Conservation (phyloP, 2,329 filamentous ascomycete species). For the Knoxdaviesia proteae region DNA sequence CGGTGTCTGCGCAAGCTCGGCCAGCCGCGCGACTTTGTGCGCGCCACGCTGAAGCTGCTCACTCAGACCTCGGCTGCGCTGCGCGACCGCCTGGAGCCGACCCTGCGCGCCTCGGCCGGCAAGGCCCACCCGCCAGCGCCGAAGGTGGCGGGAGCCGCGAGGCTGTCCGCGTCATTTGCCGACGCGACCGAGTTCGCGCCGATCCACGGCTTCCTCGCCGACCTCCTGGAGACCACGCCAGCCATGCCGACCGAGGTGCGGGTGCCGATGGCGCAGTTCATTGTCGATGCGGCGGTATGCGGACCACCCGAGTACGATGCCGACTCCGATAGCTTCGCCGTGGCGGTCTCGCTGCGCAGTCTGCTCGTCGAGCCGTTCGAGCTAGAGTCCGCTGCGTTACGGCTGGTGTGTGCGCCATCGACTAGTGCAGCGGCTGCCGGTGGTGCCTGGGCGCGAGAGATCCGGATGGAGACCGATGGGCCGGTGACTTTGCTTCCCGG, state of each 20-base stretch:
- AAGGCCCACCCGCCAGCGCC: constrained; percentile 1
- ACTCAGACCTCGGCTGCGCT: constrained; percentile 41
- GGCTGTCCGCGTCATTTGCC: no score
- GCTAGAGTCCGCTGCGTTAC: constrained; percentile 43
- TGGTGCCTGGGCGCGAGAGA: constrained; percentile 23
- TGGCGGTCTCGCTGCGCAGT: constrained; percentile 49
- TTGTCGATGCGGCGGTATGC: constrained; percentile 46
- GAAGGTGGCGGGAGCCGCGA: no score
- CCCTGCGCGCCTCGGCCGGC: constrained; percentile 8
- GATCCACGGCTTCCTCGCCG: constrained; percentile 25
- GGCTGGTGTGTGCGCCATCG: constrained; percentile 27
- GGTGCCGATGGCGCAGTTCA: constrained; percentile 53
- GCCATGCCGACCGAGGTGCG: constrained; percentile 35
- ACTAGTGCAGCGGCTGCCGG: no score
- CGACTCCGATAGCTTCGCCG: constrained; percentile 52
- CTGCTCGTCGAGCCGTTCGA: constrained; percentile 50
- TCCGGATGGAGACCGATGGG: constrained; percentile 33
- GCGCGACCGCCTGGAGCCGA: constrained; percentile 22
- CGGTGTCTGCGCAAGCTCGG: constrained; percentile 60
- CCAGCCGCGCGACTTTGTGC: constrained; percentile 59
- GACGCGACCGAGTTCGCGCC: constrained; percentile 12
- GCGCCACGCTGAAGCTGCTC: constrained; percentile 52
- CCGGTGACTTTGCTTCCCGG: no score
- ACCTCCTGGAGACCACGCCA: constrained; percentile 23
- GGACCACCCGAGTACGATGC: constrained; percentile 49